Percentiles rank a stretch among this genome's conserved stretches.
phyloP scores from a whole-genome alignment of 352 stramenopile genomes.

The Pythium pyrilobum region DNA sequence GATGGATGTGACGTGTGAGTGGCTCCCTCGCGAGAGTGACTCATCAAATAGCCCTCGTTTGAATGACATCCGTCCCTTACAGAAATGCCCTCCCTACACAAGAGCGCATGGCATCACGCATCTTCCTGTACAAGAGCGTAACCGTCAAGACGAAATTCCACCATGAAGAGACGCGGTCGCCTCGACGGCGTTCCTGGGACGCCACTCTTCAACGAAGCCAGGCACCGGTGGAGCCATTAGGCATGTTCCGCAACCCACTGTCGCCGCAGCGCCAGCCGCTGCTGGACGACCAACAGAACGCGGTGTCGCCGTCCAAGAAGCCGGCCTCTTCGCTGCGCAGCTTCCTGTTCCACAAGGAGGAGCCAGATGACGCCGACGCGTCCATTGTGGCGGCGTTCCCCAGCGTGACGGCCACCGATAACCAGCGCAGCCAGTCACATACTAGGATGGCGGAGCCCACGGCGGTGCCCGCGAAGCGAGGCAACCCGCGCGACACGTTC shows the following conservation, averaged over 20 bases:
- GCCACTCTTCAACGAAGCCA: too few relatives aligned
- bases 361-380: not conserved
- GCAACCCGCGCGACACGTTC: constrained; percentile 10
- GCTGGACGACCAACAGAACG: constrained; percentile 1
- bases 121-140: not conserved
- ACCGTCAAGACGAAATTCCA: too few relatives aligned
- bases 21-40: not conserved
- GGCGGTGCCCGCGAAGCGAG: not conserved
- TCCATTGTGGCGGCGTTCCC: not conserved
- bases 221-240: too few relatives aligned
- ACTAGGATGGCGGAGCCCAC: not conserved
- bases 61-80: too few relatives aligned
- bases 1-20: constrained; percentile 8
- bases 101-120: not conserved
- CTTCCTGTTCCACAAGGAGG: constrained; percentile 4
- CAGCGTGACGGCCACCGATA: not conserved
- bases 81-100: too few relatives aligned
- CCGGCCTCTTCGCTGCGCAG: not conserved
- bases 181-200: not conserved
- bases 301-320: not conserved
- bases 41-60: not conserved
- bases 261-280: constrained; percentile 3
- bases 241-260: constrained; percentile 9
- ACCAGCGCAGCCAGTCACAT: not conserved
- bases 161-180: not conserved